A percentile compares a stretch with the other conserved stretches of the same genome.
phyloP scores from a whole-genome alignment of 129 eudicot species.

The Smallanthus sonchifolius region DNA sequence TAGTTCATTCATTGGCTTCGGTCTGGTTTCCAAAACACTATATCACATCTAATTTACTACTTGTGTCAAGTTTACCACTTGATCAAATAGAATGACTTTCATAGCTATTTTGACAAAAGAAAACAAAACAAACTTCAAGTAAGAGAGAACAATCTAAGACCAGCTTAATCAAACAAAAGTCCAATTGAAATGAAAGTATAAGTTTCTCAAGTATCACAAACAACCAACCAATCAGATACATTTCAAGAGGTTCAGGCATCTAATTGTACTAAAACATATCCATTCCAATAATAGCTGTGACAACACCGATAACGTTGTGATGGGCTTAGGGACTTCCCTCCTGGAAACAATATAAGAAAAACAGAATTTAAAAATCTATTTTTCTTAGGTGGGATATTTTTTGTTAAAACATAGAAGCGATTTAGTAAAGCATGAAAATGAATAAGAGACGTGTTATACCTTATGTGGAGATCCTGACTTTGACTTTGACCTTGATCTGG shows the following conservation, averaged over 20 bases:
- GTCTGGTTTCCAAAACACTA: no score
- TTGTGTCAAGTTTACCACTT: no score
- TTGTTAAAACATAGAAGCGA: neutral
- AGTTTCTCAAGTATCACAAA: neutral
- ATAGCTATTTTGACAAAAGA: neutral
- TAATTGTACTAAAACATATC: neutral
- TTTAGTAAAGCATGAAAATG: neutral
- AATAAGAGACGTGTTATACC: conserved; percentile 31
- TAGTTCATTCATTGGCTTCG: no score
- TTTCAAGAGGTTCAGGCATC: neutral
- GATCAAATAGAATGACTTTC: no score
- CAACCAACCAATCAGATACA: conserved; percentile 13
- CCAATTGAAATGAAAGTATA: neutral
- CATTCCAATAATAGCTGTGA: neutral
- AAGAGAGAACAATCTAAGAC: neutral
- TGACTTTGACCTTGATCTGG: conserved; percentile 39
- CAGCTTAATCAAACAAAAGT: neutral
- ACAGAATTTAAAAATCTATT: neutral
- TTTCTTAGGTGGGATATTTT: neutral
- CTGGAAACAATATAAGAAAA: conserved; percentile 9
- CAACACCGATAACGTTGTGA: neutral
- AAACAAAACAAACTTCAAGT: neutral
- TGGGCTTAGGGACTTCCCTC: conserved; percentile 29
- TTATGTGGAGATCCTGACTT: conserved; percentile 57
- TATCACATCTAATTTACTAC: no score